Evolutionary conservation across 192 early-diverging fungal genomes (phyloP), one percentile per base, ranked within the genome.

Genomic region (Coemansia sp.): DNA sequence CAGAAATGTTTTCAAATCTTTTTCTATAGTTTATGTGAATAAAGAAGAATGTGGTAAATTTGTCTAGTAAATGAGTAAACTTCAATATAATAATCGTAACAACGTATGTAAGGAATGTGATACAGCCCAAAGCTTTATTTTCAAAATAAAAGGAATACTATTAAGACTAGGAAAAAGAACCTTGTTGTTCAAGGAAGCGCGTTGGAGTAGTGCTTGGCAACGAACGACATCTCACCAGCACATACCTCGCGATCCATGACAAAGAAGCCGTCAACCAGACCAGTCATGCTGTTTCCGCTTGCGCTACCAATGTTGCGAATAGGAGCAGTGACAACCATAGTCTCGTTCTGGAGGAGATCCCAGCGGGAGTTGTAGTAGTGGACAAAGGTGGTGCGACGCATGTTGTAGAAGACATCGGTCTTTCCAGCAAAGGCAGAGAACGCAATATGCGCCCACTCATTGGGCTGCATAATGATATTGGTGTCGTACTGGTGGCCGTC

Each of bases 401-500:
- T 70, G 50, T 79, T 79, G 65, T 56, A 74, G 68, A 79, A 79
- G 41, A 79, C 70, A 13, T 62, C 60, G 11, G 77, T 79, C 65
- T 74, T 72, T 44, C 19, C 54, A 18, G 50, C 54, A 26, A 74
- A 68, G 12, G 71, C 71, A 60, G 71, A 79, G 52, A 79, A 79
- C 16, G 64, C 71, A 64, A 71, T 74, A 54, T 79, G 77, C 68
- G 71, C 74, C 77, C 71, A 74, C 54, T 68, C 44, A 52, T 67
- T 56, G 6, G 64, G 54, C 21, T 71, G 77, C 45, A 79, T 65
- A 4, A 59, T 62, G 43, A 79, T 68, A 61, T 79, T 71, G 5
- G 77, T 79, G 32, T 64, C 53, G 57, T 79, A 79, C 61, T 70
- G 60, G 77, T 79, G 65, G 11, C 72, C 72, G 56, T 74, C 77